phyloP scores from a whole-genome alignment of 2,329 filamentous ascomycete species.

The Grosmannia serpens region DNA sequence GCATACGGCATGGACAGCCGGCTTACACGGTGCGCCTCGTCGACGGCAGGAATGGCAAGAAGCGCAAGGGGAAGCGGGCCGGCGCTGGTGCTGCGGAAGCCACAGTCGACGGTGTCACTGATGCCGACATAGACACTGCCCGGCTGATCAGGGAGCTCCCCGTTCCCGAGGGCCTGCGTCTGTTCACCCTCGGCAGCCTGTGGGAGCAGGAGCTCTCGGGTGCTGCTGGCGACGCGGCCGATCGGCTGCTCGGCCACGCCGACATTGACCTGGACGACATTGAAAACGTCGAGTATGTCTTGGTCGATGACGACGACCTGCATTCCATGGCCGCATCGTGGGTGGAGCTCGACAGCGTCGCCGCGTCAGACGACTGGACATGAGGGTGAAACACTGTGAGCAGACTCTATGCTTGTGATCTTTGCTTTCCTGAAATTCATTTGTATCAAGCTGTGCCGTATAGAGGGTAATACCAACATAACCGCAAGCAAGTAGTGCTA shows the following conservation, averaged over 20 bases:
- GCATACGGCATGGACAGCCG: neutral
- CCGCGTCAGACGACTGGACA: slow-evolving; percentile 1
- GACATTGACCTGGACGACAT: neutral
- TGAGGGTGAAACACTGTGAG: neutral
- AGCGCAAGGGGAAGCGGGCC: neutral
- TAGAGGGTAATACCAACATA: no score
- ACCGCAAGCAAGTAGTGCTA: no score
- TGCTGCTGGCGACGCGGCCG: neutral
- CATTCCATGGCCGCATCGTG: slow-evolving; percentile 5
- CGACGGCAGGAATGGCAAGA: neutral
- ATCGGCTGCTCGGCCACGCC: neutral
- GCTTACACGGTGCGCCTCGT: neutral
- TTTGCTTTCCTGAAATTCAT: no score
- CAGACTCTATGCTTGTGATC: no score
- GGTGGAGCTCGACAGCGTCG: slow-evolving; percentile 6
- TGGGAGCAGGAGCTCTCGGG: neutral
- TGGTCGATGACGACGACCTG: slow-evolving; percentile 6
- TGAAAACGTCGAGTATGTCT: slow-evolving; percentile 3
- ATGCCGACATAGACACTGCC: neutral
- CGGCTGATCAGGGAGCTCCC: neutral
- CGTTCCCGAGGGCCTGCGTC: neutral
- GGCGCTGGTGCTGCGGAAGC: neutral
- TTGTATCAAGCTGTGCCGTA: no score
- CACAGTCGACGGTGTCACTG: no score
- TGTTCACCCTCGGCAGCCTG: neutral